Percentiles rank a stretch among this genome's conserved stretches.
Conservation (phyloP, 257 asterid genomes). For the Penstemon barbatus region DNA sequence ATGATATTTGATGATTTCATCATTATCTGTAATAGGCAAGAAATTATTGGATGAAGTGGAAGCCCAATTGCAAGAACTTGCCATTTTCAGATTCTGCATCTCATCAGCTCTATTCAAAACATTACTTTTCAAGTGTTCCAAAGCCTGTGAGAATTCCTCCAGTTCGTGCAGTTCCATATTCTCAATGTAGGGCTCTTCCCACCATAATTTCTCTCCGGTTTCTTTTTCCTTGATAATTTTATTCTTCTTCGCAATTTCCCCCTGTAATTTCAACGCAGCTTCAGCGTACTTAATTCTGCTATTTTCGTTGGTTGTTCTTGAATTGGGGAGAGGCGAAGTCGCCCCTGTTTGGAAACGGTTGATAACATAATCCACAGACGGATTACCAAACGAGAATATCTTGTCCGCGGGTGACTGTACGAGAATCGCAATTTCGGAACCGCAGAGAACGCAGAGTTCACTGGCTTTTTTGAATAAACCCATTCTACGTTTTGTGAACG, state of each 20-base stretch:
- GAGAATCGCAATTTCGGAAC: conserved; percentile 16
- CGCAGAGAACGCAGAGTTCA: conserved; percentile 26
- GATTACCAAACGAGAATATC: conserved; percentile 17
- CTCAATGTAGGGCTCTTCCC: conserved; percentile 32
- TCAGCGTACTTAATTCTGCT: conserved; percentile 16
- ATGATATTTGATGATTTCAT: no score
- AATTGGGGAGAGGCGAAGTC: neutral
- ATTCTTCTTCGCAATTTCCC: conserved; percentile 1
- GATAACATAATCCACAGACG: conserved; percentile 7
- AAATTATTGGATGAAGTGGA: no score
- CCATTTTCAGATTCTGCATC: conserved; percentile 13
- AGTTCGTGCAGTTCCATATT: conserved; percentile 31
- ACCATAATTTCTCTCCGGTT: conserved; percentile 29
- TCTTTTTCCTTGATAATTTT: neutral
- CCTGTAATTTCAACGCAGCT: conserved; percentile 21
- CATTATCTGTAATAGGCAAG: no score
- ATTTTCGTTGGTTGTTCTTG: neutral
- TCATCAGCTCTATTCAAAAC: conserved; percentile 31
- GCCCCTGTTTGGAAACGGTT: conserved; percentile 5
- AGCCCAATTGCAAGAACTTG: neutral
- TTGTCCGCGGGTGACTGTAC: conserved; percentile 16
- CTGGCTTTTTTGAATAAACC: conserved; percentile 28
- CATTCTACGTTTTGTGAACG: conserved; percentile 26
- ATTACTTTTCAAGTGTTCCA: conserved; percentile 31
- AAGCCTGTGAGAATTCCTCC: conserved; percentile 27